Conservation (phyloP, 768 basidiomycete genomes). For the Kwoniella europaea region DNA sequence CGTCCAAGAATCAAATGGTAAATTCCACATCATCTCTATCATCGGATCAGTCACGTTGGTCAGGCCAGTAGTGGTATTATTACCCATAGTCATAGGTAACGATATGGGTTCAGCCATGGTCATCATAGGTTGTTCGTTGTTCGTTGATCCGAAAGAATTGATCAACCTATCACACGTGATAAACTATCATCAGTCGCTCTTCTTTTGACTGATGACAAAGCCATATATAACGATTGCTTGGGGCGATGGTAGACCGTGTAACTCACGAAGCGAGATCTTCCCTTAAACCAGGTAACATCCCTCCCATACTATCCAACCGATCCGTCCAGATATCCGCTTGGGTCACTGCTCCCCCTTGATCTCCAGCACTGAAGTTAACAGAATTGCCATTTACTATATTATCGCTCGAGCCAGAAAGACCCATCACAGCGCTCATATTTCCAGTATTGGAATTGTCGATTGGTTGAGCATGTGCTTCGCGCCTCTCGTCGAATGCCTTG, state of each 20-base stretch:
- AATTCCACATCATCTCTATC: conserved; percentile 4
- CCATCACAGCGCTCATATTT: not conserved
- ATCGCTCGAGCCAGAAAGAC: not conserved
- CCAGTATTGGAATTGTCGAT: not conserved
- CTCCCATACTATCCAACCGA: conserved; percentile 1
- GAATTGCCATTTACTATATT: not conserved
- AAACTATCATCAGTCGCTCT: not conserved
- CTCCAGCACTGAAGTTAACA: not conserved
- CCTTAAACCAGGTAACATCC: conserved; percentile 4
- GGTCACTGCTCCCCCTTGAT: not conserved
- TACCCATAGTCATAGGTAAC: not conserved
- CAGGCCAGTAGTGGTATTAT: not conserved
- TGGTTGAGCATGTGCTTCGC: not conserved
- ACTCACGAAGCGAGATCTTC: conserved; percentile 6
- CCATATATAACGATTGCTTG: too few species aligned
- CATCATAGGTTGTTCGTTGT: not conserved
- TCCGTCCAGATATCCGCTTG: conserved; percentile 3
- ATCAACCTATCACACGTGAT: not conserved
- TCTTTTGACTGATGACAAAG: too few species aligned
- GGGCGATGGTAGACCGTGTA: too few species aligned
- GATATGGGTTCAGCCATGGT: not conserved
- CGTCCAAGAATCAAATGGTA: conserved; percentile 8
- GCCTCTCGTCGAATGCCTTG: conserved; percentile 4
- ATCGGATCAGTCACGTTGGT: not conserved
- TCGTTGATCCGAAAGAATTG: not conserved